phyloP scores from a whole-genome alignment of 31 red algal genomes.

The Odonthalia washingtoniensis region DNA sequence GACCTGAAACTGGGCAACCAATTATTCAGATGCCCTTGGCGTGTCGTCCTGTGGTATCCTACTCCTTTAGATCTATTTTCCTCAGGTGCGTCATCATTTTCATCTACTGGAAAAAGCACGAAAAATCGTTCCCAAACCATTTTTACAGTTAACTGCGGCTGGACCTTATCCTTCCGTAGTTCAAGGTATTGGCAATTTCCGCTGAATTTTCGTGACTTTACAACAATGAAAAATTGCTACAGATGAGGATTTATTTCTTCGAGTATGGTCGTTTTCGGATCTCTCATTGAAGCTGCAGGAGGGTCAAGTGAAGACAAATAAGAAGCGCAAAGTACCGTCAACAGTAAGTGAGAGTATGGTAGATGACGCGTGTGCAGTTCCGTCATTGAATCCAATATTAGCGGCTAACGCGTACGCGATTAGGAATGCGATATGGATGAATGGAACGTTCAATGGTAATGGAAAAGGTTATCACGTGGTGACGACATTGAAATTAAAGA shows the following conservation, averaged over 20 bases:
- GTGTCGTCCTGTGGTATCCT: slow-evolving; percentile 95
- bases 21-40: slow-evolving; percentile 83
- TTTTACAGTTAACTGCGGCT: slow-evolving; percentile 86
- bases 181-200: slow-evolving; percentile 77
- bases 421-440: slow-evolving; percentile 24
- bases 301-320: slow-evolving; percentile 58
- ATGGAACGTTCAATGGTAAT: slow-evolving; percentile 48
- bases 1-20: slow-evolving; percentile 99
- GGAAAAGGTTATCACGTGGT: slow-evolving; percentile 78
- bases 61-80: slow-evolving; percentile 40
- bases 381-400: slow-evolving; percentile 79
- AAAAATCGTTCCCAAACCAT: slow-evolving; percentile 59
- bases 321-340: slow-evolving; percentile 23
- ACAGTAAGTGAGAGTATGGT: background rate
- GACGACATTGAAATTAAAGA: slow-evolving; percentile 36
- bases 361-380: slow-evolving; percentile 36
- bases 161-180: slow-evolving; percentile 61
- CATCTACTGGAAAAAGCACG: background rate
- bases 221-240: slow-evolving; percentile 85
- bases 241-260: slow-evolving; percentile 89
- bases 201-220: slow-evolving; percentile 84
- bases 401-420: slow-evolving; percentile 78
- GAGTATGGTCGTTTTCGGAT: slow-evolving; percentile 75
- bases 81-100: background rate
- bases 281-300: slow-evolving; percentile 85